These are phyloP conservation scores for Ceratocystis cacaofunesta DNA, from an alignment of 2,329 filamentous ascomycete species.

Conservation along the genomic window DNA sequence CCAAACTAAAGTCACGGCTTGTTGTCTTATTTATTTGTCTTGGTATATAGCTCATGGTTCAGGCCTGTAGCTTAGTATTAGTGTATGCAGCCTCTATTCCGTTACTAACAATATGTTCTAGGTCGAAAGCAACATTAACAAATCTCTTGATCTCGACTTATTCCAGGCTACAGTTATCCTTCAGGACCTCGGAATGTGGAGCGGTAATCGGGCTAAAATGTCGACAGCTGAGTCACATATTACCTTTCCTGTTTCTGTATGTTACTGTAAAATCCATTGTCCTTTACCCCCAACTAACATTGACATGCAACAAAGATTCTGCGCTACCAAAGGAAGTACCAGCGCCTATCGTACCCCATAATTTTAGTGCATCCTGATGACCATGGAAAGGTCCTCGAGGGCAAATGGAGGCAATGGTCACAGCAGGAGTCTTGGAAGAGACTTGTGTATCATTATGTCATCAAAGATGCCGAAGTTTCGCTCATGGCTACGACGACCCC, in stretches of 20 bases:
- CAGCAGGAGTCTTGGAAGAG: slow-evolving; percentile 52
- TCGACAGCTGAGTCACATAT: slow-evolving; percentile 39
- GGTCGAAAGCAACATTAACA: slow-evolving; percentile 36
- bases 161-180: slow-evolving; percentile 35
- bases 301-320: slow-evolving; percentile 30
- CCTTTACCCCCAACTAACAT: slow-evolving; percentile 17
- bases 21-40: not conserved
- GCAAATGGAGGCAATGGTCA: slow-evolving; percentile 52
- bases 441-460: slow-evolving; percentile 49
- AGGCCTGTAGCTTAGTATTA: no score
- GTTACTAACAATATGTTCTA: slow-evolving; percentile 19
- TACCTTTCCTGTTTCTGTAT: slow-evolving; percentile 32
- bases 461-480: slow-evolving; percentile 51
- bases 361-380: slow-evolving; percentile 40
- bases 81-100: not conserved
- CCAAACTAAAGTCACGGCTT: not conserved
- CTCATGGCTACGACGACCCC: slow-evolving; percentile 52
- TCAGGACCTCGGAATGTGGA: slow-evolving; percentile 39
- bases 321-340: slow-evolving; percentile 43
- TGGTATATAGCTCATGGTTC: not conserved
- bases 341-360: slow-evolving; percentile 37
- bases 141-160: slow-evolving; percentile 32
- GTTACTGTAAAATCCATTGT: slow-evolving; percentile 15
- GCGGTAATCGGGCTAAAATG: slow-evolving; percentile 40
- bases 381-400: slow-evolving; percentile 39